A percentile compares a stretch with the other conserved stretches of the same genome.
phyloP scores from a whole-genome alignment of 257 asterid species.

The Euphrasia confusa region DNA sequence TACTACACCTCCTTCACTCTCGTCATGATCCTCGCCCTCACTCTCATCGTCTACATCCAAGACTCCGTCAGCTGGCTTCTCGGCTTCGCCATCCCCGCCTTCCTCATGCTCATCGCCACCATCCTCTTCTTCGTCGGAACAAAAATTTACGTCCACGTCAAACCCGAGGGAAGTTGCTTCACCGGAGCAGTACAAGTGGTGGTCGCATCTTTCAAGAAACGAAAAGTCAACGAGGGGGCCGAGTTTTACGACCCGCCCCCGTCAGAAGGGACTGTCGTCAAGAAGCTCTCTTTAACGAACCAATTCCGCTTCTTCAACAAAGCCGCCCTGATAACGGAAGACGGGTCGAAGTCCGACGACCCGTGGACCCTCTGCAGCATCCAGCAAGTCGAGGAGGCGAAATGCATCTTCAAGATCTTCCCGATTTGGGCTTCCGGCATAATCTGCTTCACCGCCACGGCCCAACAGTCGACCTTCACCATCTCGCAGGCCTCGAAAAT shows the following conservation, averaged over 20 bases:
- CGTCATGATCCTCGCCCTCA: constrained; percentile 52
- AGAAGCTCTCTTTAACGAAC: constrained; percentile 44
- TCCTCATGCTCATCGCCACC: constrained; percentile 52
- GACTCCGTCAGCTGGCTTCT: constrained; percentile 58
- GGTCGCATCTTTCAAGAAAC: constrained; percentile 50
- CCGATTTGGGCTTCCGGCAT: constrained; percentile 85
- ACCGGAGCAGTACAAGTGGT: constrained; percentile 46
- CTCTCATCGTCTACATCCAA: constrained; percentile 76
- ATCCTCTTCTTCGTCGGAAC: constrained; percentile 53
- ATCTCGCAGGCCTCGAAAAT: constrained; percentile 61
- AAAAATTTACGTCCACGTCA: constrained; percentile 46
- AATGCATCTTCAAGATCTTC: constrained; percentile 51
- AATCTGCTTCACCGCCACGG: constrained; percentile 60
- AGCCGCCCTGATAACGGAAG: constrained; percentile 59
- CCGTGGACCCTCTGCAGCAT: constrained; percentile 65
- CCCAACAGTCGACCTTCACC: constrained; percentile 74
- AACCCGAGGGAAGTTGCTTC: constrained; percentile 75
- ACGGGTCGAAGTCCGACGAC: constrained; percentile 35
- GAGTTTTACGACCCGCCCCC: constrained; percentile 48
- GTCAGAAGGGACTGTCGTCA: constrained; percentile 24
- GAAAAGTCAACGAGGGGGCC: constrained; percentile 31
- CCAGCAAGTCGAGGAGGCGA: constrained; percentile 74
- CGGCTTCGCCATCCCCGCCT: constrained; percentile 62
- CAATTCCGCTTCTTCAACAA: constrained; percentile 55
- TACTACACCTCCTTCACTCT: constrained; percentile 69